These are phyloP conservation scores for Diophrys sp. DNA, from an alignment of 73 alveolate genomes.

Conservation along the genomic window DNA sequence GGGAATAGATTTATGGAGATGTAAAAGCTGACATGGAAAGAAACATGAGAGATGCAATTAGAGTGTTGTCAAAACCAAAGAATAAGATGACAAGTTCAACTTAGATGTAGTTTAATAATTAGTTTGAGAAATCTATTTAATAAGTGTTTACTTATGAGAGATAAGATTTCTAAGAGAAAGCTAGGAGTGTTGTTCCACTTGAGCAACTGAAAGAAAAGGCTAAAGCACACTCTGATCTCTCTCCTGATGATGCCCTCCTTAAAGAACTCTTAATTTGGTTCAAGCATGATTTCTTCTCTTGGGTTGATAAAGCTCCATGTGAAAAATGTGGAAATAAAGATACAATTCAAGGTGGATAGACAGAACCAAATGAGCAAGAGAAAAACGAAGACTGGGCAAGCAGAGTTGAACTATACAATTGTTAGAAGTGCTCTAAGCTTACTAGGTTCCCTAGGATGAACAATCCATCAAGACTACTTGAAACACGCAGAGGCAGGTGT, in stretches of 20 bases:
- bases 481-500: slow-evolving; percentile 86
- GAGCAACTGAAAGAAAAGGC: background rate
- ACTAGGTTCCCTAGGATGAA: slow-evolving; percentile 76
- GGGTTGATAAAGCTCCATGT: slow-evolving; percentile 76
- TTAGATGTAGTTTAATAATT: background rate
- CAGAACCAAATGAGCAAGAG: slow-evolving; percentile 39
- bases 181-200: background rate
- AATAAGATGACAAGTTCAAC: background rate
- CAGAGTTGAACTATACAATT: slow-evolving; percentile 60
- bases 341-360: slow-evolving; percentile 14
- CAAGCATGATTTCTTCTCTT: slow-evolving; percentile 63
- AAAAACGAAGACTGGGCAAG: slow-evolving; percentile 54
- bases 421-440: slow-evolving; percentile 51
- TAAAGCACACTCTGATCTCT: too few species aligned
- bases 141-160: background rate
- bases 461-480: slow-evolving; percentile 76
- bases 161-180: background rate
- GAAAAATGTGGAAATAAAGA: slow-evolving; percentile 52
- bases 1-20: background rate
- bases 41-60: background rate
- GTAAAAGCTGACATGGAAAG: background rate
- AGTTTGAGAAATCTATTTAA: too few species aligned
- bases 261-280: slow-evolving; percentile 68
- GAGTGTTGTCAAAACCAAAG: background rate
- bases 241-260: slow-evolving; percentile 44